Base-by-base conservation (phyloP, 2,329 filamentous ascomycete species). In the Elsinoe fawcettii region DNA sequence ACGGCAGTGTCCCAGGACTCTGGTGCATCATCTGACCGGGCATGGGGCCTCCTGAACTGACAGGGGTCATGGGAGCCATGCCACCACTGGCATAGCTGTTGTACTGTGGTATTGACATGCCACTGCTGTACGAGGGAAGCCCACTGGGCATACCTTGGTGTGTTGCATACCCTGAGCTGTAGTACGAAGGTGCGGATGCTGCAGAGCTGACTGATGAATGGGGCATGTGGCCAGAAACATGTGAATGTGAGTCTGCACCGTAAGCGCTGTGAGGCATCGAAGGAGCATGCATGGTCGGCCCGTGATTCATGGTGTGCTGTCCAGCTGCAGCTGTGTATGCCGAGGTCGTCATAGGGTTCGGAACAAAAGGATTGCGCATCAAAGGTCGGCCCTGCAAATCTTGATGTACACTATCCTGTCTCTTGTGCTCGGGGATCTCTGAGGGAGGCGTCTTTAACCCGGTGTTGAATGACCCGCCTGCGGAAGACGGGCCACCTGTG, bases 381-480 rank as follows among this genome's bases (percentile, higher is more conserved):
- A 47, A 41, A 20, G 44, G 30, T 25, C 57, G 49, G 5, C 58
- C 44, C 39, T 60, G 56, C 14, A 61, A 39, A 49, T 58, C 55
- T 18, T 59, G 58, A 14, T 60, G 58, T 25, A 59, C 60, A 30
- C 60, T 61, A 43, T 61, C 60, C 55, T 59, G 59, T 32, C 68
- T 65, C 22, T 66, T 64, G 44, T 68, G 64, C 47, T 78, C 74
- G 58, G 77, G 80, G 56, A 84, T 80, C 63, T 81, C 84, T 32
- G 87, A 84, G 22, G 88, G 88, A n/a, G 88, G 86, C 11, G 87
- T 91, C 70, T 90, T 90, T 66, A 84, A 84, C 9, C 83, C 84
- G 74, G 66, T 67, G 58, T 59, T 62, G 60, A 67, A 74, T 51
- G 69, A 73, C 57, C 70, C 76, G 70, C 76, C 77, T 36, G 80